A percentile compares a stretch with the other conserved stretches of the same genome.
These are phyloP conservation scores for Sphaerobolus stellatus DNA, from an alignment of 1,284 basidiomycete species.

Conservation along the genomic window DNA sequence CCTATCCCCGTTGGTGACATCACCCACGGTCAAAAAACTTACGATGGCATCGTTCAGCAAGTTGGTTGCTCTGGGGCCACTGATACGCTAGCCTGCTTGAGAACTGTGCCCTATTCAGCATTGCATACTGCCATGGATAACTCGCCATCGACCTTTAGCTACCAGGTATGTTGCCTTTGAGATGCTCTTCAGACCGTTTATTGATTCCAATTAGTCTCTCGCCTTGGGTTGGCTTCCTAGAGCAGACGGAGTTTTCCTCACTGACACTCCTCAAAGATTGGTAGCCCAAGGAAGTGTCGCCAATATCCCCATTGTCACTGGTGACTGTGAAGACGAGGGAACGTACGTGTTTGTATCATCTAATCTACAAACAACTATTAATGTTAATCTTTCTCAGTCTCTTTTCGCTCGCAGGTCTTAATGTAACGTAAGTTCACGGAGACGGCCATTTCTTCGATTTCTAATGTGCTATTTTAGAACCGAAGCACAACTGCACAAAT, in stretches of 20 bases:
- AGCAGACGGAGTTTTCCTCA: conserved; percentile 51
- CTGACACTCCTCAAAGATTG: conserved; percentile 39
- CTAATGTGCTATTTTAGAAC: conserved; percentile 30
- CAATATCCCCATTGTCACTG: conserved; percentile 19
- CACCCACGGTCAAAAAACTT: conserved; percentile 40
- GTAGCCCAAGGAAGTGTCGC: conserved; percentile 43
- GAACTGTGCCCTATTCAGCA: conserved; percentile 41
- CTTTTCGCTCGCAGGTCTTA: conserved; percentile 43
- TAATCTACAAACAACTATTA: not conserved
- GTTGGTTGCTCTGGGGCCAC: conserved; percentile 41
- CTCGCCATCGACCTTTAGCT: conserved; percentile 43
- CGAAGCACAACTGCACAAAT: conserved; percentile 35
- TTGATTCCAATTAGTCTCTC: conserved; percentile 10
- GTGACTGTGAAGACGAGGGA: conserved; percentile 55
- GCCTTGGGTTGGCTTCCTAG: conserved; percentile 49
- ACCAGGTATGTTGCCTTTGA: conserved; percentile 37
- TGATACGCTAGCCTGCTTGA: conserved; percentile 51
- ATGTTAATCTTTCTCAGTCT: conserved; percentile 11
- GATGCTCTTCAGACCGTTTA: conserved; percentile 4
- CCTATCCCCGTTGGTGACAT: conserved; percentile 45
- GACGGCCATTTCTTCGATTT: not conserved
- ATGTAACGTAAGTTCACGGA: conserved; percentile 39
- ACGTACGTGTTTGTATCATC: conserved; percentile 27
- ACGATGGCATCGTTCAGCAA: conserved; percentile 45
- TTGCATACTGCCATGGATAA: conserved; percentile 44